Evolutionary conservation across 208 protist genomes (phyloP).

Genomic region (Tritrichomonas musculus): DNA sequence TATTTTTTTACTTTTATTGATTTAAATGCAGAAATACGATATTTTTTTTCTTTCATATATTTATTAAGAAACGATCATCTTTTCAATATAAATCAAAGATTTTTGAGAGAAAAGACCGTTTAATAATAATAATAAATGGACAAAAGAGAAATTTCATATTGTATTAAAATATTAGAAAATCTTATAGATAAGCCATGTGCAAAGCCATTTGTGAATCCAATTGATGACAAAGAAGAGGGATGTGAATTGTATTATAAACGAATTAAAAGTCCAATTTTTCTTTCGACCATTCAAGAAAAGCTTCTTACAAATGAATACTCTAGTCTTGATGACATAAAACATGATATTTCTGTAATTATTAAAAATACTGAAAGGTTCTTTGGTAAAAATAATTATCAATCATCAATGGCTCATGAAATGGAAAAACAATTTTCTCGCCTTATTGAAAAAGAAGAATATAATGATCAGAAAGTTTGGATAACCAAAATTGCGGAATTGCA

Average conservation of each 20-base stretch:
- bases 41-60: too few species aligned
- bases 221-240: not conserved
- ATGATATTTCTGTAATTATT: not conserved
- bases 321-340: not conserved
- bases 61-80: too few species aligned
- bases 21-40: too few species aligned
- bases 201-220: not conserved
- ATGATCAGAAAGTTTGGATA: not conserved
- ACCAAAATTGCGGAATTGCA: not conserved
- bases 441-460: not conserved
- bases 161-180: not conserved
- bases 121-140: too few species aligned
- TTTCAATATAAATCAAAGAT: too few species aligned
- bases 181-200: not conserved
- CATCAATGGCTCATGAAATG: not conserved
- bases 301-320: not conserved
- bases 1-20: too few species aligned
- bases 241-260: not conserved
- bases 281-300: not conserved
- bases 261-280: not conserved
- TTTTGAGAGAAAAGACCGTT: too few species aligned
- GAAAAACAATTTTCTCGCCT: not conserved
- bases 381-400: not conserved
- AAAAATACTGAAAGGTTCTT: not conserved
- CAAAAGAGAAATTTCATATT: not conserved